Conservation (phyloP, 768 basidiomycete species). For the Psilocybe tampanensis region DNA sequence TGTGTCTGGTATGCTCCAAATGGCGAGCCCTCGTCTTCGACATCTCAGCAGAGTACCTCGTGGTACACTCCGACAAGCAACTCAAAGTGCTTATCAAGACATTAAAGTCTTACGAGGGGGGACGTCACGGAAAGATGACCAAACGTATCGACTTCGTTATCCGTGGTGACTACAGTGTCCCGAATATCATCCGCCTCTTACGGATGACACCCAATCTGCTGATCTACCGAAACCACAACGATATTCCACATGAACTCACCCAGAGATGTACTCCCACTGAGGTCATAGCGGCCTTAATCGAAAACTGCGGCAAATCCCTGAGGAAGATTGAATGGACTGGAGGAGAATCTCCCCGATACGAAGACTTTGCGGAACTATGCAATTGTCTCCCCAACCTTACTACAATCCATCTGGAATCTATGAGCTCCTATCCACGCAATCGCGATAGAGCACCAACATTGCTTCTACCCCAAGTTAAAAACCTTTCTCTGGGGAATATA, state of each 20-base stretch:
- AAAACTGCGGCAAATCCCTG: slow-evolving; percentile 34
- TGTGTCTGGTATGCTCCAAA: slow-evolving; percentile 37
- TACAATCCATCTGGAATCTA: slow-evolving; percentile 43
- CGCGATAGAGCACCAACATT: slow-evolving; percentile 22
- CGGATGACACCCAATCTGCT: slow-evolving; percentile 44
- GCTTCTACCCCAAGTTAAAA: slow-evolving; percentile 39
- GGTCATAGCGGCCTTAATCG: slow-evolving; percentile 35
- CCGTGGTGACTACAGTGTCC: slow-evolving; percentile 27
- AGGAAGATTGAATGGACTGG: slow-evolving; percentile 47
- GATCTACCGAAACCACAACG: slow-evolving; percentile 45
- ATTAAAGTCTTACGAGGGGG: slow-evolving; percentile 31
- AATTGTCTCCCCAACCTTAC: slow-evolving; percentile 32
- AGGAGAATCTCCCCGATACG: slow-evolving; percentile 43
- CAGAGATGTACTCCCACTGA: slow-evolving; percentile 29
- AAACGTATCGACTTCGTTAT: slow-evolving; percentile 45
- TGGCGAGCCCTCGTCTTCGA: slow-evolving; percentile 40
- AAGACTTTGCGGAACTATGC: slow-evolving; percentile 40
- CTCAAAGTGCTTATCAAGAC: slow-evolving; percentile 33
- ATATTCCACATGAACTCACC: slow-evolving; percentile 11
- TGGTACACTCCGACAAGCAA: slow-evolving; percentile 37
- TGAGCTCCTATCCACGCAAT: slow-evolving; percentile 35
- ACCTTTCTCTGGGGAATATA: slow-evolving; percentile 42
- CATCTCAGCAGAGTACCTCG: slow-evolving; percentile 42
- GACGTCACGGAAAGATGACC: slow-evolving; percentile 39
- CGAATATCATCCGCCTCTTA: slow-evolving; percentile 37